These are phyloP conservation scores for Solanum pinnatisectum DNA, from an alignment of 257 asterid species.

Conservation along the genomic window DNA sequence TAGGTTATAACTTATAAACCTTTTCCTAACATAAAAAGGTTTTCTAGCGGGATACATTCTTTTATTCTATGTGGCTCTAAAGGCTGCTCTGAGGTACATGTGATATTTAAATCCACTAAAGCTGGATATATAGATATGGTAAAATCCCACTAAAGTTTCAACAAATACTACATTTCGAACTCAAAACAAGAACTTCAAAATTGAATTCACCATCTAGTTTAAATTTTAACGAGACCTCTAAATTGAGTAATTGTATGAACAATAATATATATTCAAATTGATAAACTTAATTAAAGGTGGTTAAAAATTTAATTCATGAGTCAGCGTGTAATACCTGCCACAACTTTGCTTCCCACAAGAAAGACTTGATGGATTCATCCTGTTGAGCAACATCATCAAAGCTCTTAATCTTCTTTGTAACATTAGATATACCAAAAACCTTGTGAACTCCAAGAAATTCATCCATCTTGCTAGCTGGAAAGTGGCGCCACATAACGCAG, in stretches of 20 bases:
- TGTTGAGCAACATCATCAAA: background rate
- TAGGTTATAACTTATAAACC: too few species aligned
- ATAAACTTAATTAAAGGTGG: background rate
- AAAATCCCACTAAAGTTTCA: too few species aligned
- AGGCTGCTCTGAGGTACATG: too few species aligned
- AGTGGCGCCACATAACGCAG: constrained; percentile 13
- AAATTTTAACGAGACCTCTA: background rate
- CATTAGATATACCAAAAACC: constrained; percentile 13
- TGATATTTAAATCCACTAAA: too few species aligned
- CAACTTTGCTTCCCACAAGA: constrained; percentile 17
- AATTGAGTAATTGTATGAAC: background rate
- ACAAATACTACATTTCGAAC: too few species aligned
- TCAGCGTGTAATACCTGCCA: constrained; percentile 2
- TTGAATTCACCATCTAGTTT: background rate
- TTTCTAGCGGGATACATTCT: too few species aligned
- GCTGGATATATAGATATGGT: too few species aligned
- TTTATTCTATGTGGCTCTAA: too few species aligned
- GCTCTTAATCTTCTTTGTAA: constrained; percentile 3
- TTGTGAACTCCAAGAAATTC: constrained; percentile 14
- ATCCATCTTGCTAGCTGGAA: constrained; percentile 1
- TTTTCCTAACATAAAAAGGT: too few species aligned
- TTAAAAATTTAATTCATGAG: background rate
- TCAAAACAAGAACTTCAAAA: too few species aligned
- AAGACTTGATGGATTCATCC: background rate
- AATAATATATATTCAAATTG: background rate